A percentile compares a stretch with the other conserved stretches of the same genome.
Evolutionary conservation across 2,329 filamentous ascomycete species (phyloP).

Genomic region (Alternaria brassicae): DNA sequence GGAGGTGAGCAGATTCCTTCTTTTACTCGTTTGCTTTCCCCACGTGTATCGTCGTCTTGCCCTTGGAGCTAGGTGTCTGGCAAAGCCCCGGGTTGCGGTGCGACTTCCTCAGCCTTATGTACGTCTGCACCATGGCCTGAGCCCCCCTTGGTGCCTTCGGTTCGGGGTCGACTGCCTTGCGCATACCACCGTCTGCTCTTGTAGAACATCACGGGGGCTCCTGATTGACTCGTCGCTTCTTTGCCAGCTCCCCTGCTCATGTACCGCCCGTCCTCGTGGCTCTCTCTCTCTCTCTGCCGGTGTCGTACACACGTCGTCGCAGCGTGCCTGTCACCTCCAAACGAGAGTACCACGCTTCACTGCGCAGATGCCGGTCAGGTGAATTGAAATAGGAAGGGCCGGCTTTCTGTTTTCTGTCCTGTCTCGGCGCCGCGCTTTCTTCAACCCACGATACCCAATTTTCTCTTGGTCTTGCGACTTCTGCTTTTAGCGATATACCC

Average conservation of each 20-base stretch:
- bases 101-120: slow-evolving; percentile 39
- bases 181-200: slow-evolving; percentile 40
- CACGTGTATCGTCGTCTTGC: slow-evolving; percentile 18
- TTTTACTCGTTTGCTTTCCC: slow-evolving; percentile 21
- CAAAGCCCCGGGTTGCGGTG: slow-evolving; percentile 15
- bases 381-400: slow-evolving; percentile 22
- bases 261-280: slow-evolving; percentile 20
- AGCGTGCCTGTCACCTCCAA: slow-evolving; percentile 28
- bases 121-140: slow-evolving; percentile 38
- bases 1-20: slow-evolving; percentile 43
- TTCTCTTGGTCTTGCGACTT: slow-evolving; percentile 14
- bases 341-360: slow-evolving; percentile 35
- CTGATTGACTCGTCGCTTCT: slow-evolving; percentile 30
- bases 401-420: slow-evolving; percentile 18
- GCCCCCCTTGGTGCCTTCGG: slow-evolving; percentile 23
- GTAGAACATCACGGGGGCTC: slow-evolving; percentile 47
- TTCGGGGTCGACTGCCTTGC: slow-evolving; percentile 29
- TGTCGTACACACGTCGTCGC: slow-evolving; percentile 37
- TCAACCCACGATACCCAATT: slow-evolving; percentile 17
- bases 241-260: slow-evolving; percentile 17
- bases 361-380: slow-evolving; percentile 40
- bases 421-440: slow-evolving; percentile 12
- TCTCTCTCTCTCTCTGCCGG: slow-evolving; percentile 18
- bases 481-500: slow-evolving; percentile 39
- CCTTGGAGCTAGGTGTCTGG: slow-evolving; percentile 6